Conservation (phyloP, 306 rosid genomes). For the Fagus sylvatica region DNA sequence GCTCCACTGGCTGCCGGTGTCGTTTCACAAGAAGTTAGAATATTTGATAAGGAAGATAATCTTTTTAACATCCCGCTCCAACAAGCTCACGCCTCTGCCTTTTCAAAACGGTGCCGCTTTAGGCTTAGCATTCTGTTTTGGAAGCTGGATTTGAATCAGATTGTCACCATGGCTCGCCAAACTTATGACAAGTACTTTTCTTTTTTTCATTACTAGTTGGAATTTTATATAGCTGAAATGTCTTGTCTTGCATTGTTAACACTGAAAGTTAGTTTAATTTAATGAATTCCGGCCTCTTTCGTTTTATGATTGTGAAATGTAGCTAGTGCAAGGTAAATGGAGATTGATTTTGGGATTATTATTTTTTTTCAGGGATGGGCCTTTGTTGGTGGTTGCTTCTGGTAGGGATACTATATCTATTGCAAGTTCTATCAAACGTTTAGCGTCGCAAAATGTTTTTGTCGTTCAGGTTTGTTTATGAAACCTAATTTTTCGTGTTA, state of each 20-base stretch:
- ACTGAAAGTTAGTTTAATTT: not conserved
- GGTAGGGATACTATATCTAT: constrained; percentile 88
- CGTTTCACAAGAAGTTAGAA: constrained; percentile 64
- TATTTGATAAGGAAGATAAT: constrained; percentile 50
- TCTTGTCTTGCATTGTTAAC: not conserved
- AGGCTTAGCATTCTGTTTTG: constrained; percentile 70
- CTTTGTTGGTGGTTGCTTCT: constrained; percentile 83
- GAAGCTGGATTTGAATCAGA: constrained; percentile 83
- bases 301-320: not conserved
- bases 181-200: constrained; percentile 71
- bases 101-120: constrained; percentile 58
- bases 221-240: not conserved
- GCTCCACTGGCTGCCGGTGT: constrained; percentile 95
- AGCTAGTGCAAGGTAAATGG: not conserved
- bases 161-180: constrained; percentile 70
- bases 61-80: constrained; percentile 41
- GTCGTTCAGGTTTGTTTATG: constrained; percentile 73
- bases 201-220: constrained; percentile 11
- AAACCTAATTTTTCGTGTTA: not conserved
- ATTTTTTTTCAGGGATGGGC: constrained; percentile 74
- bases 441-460: constrained; percentile 78
- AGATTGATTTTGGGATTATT: constrained; percentile 19
- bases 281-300: not conserved
- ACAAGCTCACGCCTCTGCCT: constrained; percentile 41
- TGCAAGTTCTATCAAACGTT: constrained; percentile 73